Evolutionary conservation across 2,329 filamentous ascomycete species (phyloP).

Genomic region (Keithomyces neogunnii): DNA sequence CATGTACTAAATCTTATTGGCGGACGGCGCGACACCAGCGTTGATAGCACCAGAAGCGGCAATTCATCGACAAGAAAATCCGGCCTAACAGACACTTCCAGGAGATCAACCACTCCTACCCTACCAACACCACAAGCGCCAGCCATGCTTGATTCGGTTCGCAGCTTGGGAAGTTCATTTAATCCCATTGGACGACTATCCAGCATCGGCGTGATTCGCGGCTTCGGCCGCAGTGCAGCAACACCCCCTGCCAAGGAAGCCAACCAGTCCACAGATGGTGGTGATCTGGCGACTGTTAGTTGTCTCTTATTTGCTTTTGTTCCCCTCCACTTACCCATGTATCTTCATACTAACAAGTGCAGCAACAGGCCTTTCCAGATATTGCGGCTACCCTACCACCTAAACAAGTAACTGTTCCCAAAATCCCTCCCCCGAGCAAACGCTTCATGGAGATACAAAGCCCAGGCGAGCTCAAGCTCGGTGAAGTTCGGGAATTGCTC

Average conservation of each 20-base stretch:
- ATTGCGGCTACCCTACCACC: conserved; percentile 46
- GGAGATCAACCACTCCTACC: conserved; percentile 9
- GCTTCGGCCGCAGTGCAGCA: conserved; percentile 55
- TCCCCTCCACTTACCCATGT: not conserved
- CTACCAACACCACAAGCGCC: conserved; percentile 46
- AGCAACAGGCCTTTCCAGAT: conserved; percentile 49
- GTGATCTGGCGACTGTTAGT: conserved; percentile 49
- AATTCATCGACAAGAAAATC: conserved; percentile 52
- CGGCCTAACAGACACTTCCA: conserved; percentile 36
- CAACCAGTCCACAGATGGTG: conserved; percentile 38
- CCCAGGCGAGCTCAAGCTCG: conserved; percentile 60
- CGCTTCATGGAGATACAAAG: conserved; percentile 66
- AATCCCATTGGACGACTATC: conserved; percentile 77
- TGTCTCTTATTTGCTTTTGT: not conserved
- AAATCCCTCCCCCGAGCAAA: conserved; percentile 58
- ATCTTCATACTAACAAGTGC: conserved; percentile 3
- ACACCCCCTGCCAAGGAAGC: conserved; percentile 25
- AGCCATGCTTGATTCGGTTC: conserved; percentile 69
- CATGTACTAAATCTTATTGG: conserved; percentile 63
- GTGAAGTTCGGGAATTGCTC: conserved; percentile 65
- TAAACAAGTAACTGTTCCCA: conserved; percentile 36
- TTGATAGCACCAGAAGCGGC: conserved; percentile 62
- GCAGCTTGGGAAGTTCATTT: conserved; percentile 68
- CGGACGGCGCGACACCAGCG: conserved; percentile 67
- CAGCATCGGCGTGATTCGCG: conserved; percentile 63